These are phyloP conservation scores for Coemansia pectinata DNA, from an alignment of 192 early-diverging fungal species.

Conservation along the genomic window DNA sequence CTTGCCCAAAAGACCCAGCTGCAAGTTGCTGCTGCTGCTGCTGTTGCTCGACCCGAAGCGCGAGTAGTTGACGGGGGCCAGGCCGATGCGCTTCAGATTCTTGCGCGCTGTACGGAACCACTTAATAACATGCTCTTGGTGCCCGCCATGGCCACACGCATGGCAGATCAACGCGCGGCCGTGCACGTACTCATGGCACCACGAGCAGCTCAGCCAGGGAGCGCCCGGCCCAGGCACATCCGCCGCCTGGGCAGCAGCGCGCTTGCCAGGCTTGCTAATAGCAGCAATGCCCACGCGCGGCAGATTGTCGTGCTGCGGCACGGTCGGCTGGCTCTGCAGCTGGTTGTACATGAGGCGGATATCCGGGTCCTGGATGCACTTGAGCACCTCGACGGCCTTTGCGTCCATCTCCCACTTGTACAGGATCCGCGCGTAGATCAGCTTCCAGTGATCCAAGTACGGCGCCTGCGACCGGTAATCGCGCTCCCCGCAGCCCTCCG, in stretches of 20 bases:
- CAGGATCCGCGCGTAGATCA: constrained; percentile 44
- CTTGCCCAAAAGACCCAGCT: not conserved
- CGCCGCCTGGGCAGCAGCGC: not conserved
- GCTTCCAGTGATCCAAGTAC: constrained; percentile 52
- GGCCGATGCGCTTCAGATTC: constrained; percentile 29
- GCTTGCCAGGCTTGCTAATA: not conserved
- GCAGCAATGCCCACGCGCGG: constrained; percentile 22
- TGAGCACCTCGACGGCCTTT: constrained; percentile 49
- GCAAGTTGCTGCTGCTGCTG: constrained; percentile 27
- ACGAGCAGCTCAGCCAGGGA: constrained; percentile 45
- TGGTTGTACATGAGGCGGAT: constrained; percentile 30
- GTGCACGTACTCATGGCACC: constrained; percentile 55
- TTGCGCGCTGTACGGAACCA: constrained; percentile 44
- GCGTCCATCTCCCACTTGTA: constrained; percentile 44
- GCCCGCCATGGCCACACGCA: constrained; percentile 52
- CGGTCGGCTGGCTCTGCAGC: constrained; percentile 45
- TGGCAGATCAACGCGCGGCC: constrained; percentile 53
- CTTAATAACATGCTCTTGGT: constrained; percentile 50
- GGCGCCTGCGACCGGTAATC: constrained; percentile 18
- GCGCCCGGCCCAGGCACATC: constrained; percentile 16
- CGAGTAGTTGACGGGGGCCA: constrained; percentile 15
- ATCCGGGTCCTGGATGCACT: constrained; percentile 30
- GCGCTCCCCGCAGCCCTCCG: not conserved
- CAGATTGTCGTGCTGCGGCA: constrained; percentile 34
- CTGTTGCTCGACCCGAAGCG: constrained; percentile 16